A percentile compares a stretch with the other conserved stretches of the same genome.
Evolutionary conservation across 306 rosid species (phyloP).

Genomic region (Spatholobus suberectus): DNA sequence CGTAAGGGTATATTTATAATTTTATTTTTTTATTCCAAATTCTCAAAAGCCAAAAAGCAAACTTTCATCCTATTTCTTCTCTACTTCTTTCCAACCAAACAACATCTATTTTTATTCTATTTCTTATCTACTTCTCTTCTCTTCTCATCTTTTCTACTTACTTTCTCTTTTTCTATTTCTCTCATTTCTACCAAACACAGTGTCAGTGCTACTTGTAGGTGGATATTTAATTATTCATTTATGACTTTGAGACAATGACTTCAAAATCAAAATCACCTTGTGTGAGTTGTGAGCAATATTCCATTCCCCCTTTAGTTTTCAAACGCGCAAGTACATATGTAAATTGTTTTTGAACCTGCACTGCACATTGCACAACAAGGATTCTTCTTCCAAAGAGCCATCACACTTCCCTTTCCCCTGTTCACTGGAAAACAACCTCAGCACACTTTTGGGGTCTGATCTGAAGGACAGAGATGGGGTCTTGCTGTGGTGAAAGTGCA

Average conservation of each 20-base stretch:
- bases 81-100: too few relatives aligned
- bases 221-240: constrained; percentile 36
- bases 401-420: not conserved
- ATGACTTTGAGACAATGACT: constrained; percentile 34
- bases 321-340: constrained; percentile 45
- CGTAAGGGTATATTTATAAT: too few relatives aligned
- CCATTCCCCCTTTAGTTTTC: constrained; percentile 43
- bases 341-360: constrained; percentile 38
- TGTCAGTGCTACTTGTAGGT: constrained; percentile 42
- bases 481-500: constrained; percentile 39
- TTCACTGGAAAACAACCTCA: not conserved
- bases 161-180: too few relatives aligned
- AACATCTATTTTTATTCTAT: too few relatives aligned
- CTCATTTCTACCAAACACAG: too few relatives aligned
- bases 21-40: too few relatives aligned
- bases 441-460: constrained; percentile 35
- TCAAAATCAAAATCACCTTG: constrained; percentile 36
- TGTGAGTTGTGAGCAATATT: constrained; percentile 42
- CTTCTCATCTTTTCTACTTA: too few relatives aligned
- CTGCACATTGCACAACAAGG: constrained; percentile 7
- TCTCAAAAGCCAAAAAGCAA: too few relatives aligned
- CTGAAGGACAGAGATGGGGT: constrained; percentile 42
- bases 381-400: constrained; percentile 32
- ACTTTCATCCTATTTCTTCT: too few relatives aligned
- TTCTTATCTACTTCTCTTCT: too few relatives aligned